These are phyloP conservation scores for Ascobolus immersus DNA, from an alignment of 495 filamentous ascomycete genomes.

Conservation along the genomic window DNA sequence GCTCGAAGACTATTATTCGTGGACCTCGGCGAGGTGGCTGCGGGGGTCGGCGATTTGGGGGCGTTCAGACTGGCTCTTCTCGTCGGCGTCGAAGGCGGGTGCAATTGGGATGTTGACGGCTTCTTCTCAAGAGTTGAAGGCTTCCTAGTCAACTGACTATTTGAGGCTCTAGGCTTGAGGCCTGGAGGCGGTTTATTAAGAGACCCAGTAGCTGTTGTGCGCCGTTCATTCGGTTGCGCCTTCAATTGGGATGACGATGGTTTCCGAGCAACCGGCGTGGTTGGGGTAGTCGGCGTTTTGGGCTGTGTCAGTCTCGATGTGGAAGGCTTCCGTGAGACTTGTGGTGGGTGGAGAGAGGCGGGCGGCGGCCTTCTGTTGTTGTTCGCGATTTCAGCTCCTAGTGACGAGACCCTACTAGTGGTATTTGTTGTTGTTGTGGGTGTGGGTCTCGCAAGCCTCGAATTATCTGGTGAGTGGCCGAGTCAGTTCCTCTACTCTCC, in stretches of 20 bases:
- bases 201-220: not conserved
- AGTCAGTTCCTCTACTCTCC: too few relatives aligned
- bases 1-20: constrained; percentile 1
- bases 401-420: too few relatives aligned
- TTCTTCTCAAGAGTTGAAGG: not conserved
- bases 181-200: not conserved
- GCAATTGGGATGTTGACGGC: not conserved
- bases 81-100: not conserved
- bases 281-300: not conserved
- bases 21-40: constrained; percentile 3
- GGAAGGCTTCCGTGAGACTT: constrained; percentile 9
- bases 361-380: not conserved
- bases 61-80: constrained; percentile 1
- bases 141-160: constrained; percentile 9
- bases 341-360: constrained; percentile 3
- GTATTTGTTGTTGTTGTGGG: too few relatives aligned
- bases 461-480: too few relatives aligned
- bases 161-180: constrained; percentile 1
- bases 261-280: constrained; percentile 6
- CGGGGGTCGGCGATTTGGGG: constrained; percentile 8
- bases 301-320: constrained; percentile 8
- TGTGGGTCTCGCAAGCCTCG: too few relatives aligned
- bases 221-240: constrained; percentile 2
- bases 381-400: too few relatives aligned
- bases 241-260: constrained; percentile 10